A percentile compares a stretch with the other conserved stretches of the same genome.
These are phyloP conservation scores for Hyphopichia burtonii DNA, from an alignment of 1,139 yeast species.

Conservation along the genomic window DNA sequence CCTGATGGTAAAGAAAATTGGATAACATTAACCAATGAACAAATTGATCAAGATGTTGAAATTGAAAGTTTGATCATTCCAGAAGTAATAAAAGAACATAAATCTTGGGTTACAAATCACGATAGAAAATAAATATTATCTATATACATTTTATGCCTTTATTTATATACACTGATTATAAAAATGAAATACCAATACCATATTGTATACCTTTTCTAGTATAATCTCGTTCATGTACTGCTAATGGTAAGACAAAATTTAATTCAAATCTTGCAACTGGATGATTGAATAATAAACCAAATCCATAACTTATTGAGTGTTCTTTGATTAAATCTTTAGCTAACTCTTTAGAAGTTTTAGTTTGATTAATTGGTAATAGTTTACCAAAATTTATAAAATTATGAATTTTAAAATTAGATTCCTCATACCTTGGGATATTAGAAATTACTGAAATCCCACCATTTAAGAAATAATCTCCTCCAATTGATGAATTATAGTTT, in stretches of 20 bases:
- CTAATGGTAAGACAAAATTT: slow-evolving; percentile 77
- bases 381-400: slow-evolving; percentile 74
- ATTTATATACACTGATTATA: slow-evolving; percentile 31
- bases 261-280: slow-evolving; percentile 91
- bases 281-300: slow-evolving; percentile 79
- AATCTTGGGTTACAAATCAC: slow-evolving; percentile 50
- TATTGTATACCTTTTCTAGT: slow-evolving; percentile 86
- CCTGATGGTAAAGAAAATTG: slow-evolving; percentile 45
- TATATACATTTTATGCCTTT: too few species aligned
- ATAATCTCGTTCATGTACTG: slow-evolving; percentile 62
- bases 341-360: slow-evolving; percentile 15
- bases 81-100: slow-evolving; percentile 61
- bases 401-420: slow-evolving; percentile 68
- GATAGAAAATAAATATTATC: background rate
- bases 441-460: slow-evolving; percentile 71
- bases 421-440: slow-evolving; percentile 57
- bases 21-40: slow-evolving; percentile 49
- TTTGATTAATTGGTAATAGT: slow-evolving; percentile 45
- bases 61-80: slow-evolving; percentile 82
- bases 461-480: slow-evolving; percentile 76
- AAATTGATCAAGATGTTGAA: slow-evolving; percentile 43
- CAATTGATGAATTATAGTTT: slow-evolving; percentile 57
- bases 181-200: slow-evolving; percentile 85
- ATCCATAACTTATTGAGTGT: slow-evolving; percentile 59
- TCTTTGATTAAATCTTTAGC: slow-evolving; percentile 26